phyloP scores from a whole-genome alignment of 257 asterid species.

The Solanum pinnatisectum region DNA sequence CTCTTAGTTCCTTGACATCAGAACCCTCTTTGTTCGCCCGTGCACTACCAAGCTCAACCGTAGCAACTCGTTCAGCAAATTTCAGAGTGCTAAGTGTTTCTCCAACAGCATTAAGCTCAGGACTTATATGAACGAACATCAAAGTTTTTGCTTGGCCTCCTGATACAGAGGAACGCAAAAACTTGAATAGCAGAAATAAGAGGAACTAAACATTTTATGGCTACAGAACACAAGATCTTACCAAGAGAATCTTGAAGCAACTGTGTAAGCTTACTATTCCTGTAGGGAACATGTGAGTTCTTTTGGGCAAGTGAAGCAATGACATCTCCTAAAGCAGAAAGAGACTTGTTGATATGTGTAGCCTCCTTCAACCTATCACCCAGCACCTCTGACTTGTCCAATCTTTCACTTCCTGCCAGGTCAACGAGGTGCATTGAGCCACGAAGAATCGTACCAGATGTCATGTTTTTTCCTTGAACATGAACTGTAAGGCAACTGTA shows the following conservation, averaged over 20 bases:
- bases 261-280: slow-evolving; percentile 88
- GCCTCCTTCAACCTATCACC: slow-evolving; percentile 78
- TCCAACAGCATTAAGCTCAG: slow-evolving; percentile 62
- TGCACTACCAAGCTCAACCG: slow-evolving; percentile 78
- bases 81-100: slow-evolving; percentile 81
- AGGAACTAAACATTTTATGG: background rate
- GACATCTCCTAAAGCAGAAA: slow-evolving; percentile 89
- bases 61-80: slow-evolving; percentile 87
- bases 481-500: slow-evolving; percentile 84
- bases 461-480: slow-evolving; percentile 70
- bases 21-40: slow-evolving; percentile 57
- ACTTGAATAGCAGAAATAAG: background rate
- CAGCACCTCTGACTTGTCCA: slow-evolving; percentile 55
- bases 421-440: slow-evolving; percentile 91
- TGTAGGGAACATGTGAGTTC: slow-evolving; percentile 66
- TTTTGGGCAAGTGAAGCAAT: slow-evolving; percentile 72
- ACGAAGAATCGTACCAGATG: slow-evolving; percentile 48
- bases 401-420: slow-evolving; percentile 90
- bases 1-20: slow-evolving; percentile 71
- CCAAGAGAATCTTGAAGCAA: slow-evolving; percentile 88
- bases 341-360: slow-evolving; percentile 66
- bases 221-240: slow-evolving; percentile 14
- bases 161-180: slow-evolving; percentile 9
- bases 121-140: slow-evolving; percentile 84
- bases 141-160: slow-evolving; percentile 88